Evolutionary conservation across 2,329 filamentous ascomycete species (phyloP).

Genomic region (Ascochyta lentis): DNA sequence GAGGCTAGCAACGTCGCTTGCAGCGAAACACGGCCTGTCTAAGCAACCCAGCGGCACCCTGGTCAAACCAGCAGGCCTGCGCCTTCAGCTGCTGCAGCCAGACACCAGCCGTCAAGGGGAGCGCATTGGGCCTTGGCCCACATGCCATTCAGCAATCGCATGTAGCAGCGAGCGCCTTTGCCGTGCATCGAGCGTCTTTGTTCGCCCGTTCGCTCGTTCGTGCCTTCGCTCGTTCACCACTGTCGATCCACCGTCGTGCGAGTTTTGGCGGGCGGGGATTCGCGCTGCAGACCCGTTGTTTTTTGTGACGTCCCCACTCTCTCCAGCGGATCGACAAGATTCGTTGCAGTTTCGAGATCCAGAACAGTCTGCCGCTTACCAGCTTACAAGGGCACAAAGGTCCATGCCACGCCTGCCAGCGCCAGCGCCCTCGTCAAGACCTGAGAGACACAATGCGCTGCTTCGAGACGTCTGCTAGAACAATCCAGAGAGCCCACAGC

Average conservation of each 20-base stretch:
- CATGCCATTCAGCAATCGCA: conserved; percentile 13
- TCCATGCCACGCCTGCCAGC: conserved; percentile 5
- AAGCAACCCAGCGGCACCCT: neutral
- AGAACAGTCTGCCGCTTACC: conserved; percentile 1
- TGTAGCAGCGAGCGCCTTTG: conserved; percentile 3
- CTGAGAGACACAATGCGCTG: conserved; percentile 5
- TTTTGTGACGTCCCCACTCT: conserved; percentile 5
- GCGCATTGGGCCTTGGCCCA: neutral
- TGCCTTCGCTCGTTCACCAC: neutral
- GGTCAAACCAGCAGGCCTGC: neutral
- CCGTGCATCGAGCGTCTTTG: too few species aligned
- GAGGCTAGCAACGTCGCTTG: conserved; percentile 12
- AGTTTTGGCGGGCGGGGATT: neutral
- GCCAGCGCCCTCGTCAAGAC: neutral
- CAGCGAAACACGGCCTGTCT: conserved; percentile 11
- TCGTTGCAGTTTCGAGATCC: conserved; percentile 1
- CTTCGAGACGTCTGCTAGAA: conserved; percentile 2
- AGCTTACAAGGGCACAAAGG: neutral
- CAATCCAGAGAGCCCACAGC: neutral
- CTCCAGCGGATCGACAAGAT: conserved; percentile 6
- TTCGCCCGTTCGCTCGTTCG: too few species aligned
- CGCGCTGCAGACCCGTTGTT: neutral
- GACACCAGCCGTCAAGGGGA: neutral
- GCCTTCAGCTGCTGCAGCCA: too few species aligned
- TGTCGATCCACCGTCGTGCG: neutral